Evolutionary conservation across 768 basidiomycete species (phyloP), one percentile per base, ranked within the genome.

Genomic region (Xerocomellus amylosporus): DNA sequence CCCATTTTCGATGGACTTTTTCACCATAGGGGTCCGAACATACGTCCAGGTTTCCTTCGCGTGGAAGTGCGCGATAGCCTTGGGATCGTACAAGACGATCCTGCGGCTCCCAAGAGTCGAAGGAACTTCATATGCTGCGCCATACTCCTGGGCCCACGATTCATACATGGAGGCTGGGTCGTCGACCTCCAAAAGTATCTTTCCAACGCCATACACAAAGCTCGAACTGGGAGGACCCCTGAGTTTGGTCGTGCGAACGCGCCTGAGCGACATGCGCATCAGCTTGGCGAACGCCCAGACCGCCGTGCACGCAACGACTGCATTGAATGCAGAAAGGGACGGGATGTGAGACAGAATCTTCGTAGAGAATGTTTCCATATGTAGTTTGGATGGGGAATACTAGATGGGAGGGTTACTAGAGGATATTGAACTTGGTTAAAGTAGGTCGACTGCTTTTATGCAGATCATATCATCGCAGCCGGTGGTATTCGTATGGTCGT

Each of bases 11-110:
- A n/a, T 1, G 0, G 8, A 0, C 9, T 38, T 38, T 8, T n/a
- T 38, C 0, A 1, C 5, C 7, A 75, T 59, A 4, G 65, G 67
- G 0, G 73, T 73, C 39, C 75, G 75, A 0, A 75, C 62, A 55
- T 84, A 84, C 0, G 69, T 72, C 9, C 64, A 50, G 0, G 44
- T 30, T 1, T 56, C 58, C 3, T 51, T 56, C 5, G 44, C 22
- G 9, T 37, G 49, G 5, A 42, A 53, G 22, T 56, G 58, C 1
- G 54, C 46, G 31, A 61, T 56, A 5, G 58, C 51, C 36, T 77
- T 80, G 6, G 76, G 75, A 56, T 81, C 80, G 38, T 70, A 70
- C 19, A 65, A n/a, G 13, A 65, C n/a, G 31, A 65, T 33, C 41
- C 9, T 40, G 8, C 31, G 20, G 0, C 14, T 38, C 0, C 61